phyloP scores from a whole-genome alignment of 305 asterid species.

The Galium porrigens region DNA sequence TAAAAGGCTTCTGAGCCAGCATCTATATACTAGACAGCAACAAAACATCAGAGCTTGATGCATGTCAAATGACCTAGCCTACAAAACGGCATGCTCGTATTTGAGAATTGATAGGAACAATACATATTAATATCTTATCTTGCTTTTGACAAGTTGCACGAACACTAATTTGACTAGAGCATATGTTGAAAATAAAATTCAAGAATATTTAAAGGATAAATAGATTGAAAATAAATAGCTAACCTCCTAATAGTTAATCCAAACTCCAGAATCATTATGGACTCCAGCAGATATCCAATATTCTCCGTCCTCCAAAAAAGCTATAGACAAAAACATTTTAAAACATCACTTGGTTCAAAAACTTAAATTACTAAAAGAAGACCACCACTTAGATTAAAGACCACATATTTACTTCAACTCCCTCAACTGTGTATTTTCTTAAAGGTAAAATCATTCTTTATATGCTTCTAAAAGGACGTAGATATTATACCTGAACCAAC shows the following conservation, averaged over 20 bases:
- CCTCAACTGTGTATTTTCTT: neutral
- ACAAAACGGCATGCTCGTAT: neutral
- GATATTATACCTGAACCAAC: slow-evolving; percentile 68
- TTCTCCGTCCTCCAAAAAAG: slow-evolving; percentile 89
- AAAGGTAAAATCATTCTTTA: neutral
- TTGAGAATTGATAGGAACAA: neutral
- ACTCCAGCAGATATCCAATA: slow-evolving; percentile 84
- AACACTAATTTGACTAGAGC: slow-evolving; percentile 3
- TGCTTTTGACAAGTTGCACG: neutral
- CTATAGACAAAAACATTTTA: slow-evolving; percentile 28
- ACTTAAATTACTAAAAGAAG: neutral
- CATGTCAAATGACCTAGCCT: neutral
- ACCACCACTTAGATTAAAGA: neutral
- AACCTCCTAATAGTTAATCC: slow-evolving; percentile 83
- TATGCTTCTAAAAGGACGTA: neutral
- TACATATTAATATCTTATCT: neutral
- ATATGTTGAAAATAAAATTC: slow-evolving; percentile 2
- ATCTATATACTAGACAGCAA: neutral
- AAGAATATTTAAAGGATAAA: neutral
- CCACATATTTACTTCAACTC: neutral
- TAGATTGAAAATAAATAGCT: slow-evolving; percentile 16
- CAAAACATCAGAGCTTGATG: neutral
- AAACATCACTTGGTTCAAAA: neutral
- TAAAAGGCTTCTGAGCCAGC: neutral
- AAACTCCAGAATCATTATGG: slow-evolving; percentile 82